Evolutionary conservation across 2,329 filamentous ascomycete genomes (phyloP), one percentile per base, ranked within the genome.

Genomic region (Hansfordia pulvinata): DNA sequence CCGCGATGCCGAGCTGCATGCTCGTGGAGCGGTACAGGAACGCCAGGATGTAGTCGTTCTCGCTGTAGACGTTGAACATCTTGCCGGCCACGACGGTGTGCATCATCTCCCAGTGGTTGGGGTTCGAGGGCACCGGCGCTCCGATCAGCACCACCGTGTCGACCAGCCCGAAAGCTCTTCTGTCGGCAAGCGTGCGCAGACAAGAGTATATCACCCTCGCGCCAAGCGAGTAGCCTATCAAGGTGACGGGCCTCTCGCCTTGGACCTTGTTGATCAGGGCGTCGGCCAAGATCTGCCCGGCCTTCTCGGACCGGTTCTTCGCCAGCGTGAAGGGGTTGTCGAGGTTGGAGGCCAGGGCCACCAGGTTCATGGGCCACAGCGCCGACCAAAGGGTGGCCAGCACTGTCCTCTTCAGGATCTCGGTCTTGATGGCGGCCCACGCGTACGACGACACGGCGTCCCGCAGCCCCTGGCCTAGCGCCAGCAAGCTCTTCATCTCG

Each of bases 11-110:
- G 20, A 81, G 66, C 36, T 90, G 78, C 16, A 93, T 68, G 31
- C 76, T 85, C 20, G 80, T 84, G 3, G 83, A 77, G 23, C 86
- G 74, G 49, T 94, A 93, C 11, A 93, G 59, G 46, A 93, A 88
- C 1, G 74, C 85, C 2, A 94, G 70, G 17, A 94, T 74, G 42
- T 83, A 81, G 50, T 94, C 86, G 33, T 90, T 86, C 27, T 77
- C 73, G 2, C 82, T 88, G 52, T 78, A 93, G 7, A 88, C 83
- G 40, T 94, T 94, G 40, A 93, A 78, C 6, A 93, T 64, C 30
- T 79, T 69, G 3, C 86, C 85, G 2, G 76, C 71, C 1, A 93
- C 84, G 1, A 88, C 82, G 23, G 69, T 72, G 17, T 83, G 71
- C 37, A 93, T 71, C 19, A 70, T 61, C 23, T 76, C 67, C 86